Percentiles rank a stretch among this genome's conserved stretches.
phyloP scores from a whole-genome alignment of 352 stramenopile species.

The Phytopythium sindhum region DNA sequence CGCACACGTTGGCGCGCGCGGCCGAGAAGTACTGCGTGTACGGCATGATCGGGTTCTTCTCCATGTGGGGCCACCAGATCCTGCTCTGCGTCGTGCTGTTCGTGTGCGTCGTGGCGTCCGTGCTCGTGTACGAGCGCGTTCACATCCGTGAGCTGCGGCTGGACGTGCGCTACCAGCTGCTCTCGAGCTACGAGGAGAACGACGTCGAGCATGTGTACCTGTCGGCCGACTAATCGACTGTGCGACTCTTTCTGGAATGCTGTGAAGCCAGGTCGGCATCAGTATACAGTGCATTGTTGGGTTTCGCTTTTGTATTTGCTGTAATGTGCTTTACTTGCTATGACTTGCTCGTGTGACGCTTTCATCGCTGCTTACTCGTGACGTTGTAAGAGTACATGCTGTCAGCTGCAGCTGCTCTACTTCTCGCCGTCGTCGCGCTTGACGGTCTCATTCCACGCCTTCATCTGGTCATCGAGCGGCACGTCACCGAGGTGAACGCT shows the following conservation, averaged over 20 bases:
- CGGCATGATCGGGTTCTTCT: constrained; percentile 80
- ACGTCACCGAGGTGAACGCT: background rate
- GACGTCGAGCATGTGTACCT: constrained; percentile 79
- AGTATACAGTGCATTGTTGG: background rate
- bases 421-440: constrained; percentile 1
- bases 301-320: background rate
- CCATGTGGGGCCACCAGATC: constrained; percentile 85
- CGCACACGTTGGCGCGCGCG: constrained; percentile 41
- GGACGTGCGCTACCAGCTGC: constrained; percentile 68
- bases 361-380: too few species aligned
- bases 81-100: constrained; percentile 76
- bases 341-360: background rate
- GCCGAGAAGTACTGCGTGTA: constrained; percentile 70
- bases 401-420: background rate
- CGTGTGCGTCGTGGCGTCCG: constrained; percentile 61
- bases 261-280: background rate
- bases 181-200: constrained; percentile 80
- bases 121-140: constrained; percentile 78
- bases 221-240: constrained; percentile 41
- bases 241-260: background rate
- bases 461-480: background rate
- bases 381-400: background rate
- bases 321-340: constrained; percentile 1
- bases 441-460: constrained; percentile 1
- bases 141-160: constrained; percentile 53